Base-by-base conservation (phyloP, 208 protist genomes). In the Leptomonas seymouri region DNA sequence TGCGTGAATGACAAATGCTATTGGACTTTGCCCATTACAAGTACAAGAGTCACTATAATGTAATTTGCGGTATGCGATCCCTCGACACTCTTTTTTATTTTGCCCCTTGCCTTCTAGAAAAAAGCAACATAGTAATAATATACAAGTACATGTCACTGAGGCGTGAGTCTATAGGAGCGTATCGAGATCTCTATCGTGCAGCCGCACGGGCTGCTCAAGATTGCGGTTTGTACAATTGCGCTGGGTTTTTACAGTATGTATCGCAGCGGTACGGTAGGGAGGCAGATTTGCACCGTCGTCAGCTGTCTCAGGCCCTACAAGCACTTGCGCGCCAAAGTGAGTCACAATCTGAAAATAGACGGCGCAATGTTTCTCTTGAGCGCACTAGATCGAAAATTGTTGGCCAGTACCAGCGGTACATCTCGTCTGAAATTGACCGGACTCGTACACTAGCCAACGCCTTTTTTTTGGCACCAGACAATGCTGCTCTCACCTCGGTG, bases 401-500 rank as follows among this genome's bases (percentile, higher is more conserved):
- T 3, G 20, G 39, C 4, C 76, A 90, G 36, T 91, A 90, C 50
- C 78, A 89, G 56, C 30, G 31, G 23, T 81, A 80, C 58, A 68
- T 91, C 8, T 85, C 85, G n/a, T 67, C 71, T 16, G 70, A 87
- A 39, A 83, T 95, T 48, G 69, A 89, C 57, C 39, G 78, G 5
- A 77, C 78, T 20, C 76, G 67, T 2, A 65, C 65, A 27, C 30
- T 90, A 8, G 68, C 84, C 0, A 60, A 78, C 20, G 41, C 75
- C 20, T 44, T 95, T 5, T 69, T 73, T 14, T 46, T 74, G 18
- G 87, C 87, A 2, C 39, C 76, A 4, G 86, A 60, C 14, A 83
- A 89, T 39, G 60, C 49, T 14, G 66, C 80, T 12, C 78, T 93
- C 8, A 87, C 81, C 11, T 93, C 87, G n/a, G 77, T 95, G 20